These are phyloP conservation scores for Aeschynomene evenia DNA, from an alignment of 306 rosid genomes.

Conservation along the genomic window DNA sequence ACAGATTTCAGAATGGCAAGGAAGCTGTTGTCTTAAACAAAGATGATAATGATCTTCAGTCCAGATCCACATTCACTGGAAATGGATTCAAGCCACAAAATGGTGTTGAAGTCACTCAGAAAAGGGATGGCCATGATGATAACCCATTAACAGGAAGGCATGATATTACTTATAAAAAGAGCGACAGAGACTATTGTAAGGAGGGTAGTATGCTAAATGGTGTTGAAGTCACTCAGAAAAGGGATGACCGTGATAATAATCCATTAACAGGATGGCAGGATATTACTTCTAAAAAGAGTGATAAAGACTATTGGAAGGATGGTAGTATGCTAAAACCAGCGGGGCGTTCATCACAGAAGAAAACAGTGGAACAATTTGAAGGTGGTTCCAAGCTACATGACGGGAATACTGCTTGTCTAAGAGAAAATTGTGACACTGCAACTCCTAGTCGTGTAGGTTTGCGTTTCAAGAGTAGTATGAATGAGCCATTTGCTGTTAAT, in stretches of 20 bases:
- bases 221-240: constrained; percentile 40
- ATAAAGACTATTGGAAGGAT: constrained; percentile 41
- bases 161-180: constrained; percentile 40
- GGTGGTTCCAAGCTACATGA: constrained; percentile 32
- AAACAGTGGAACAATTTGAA: constrained; percentile 41
- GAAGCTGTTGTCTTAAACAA: constrained; percentile 44
- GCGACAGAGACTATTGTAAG: constrained; percentile 42
- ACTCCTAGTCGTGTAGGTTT: constrained; percentile 27
- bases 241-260: constrained; percentile 39
- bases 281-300: constrained; percentile 42
- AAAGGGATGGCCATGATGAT: constrained; percentile 44
- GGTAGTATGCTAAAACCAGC: constrained; percentile 43
- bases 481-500: constrained; percentile 43
- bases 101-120: constrained; percentile 41
- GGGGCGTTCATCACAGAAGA: constrained; percentile 46
- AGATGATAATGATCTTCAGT: constrained; percentile 42
- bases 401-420: constrained; percentile 34
- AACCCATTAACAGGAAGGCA: constrained; percentile 36
- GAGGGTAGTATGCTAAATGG: constrained; percentile 45
- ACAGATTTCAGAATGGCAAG: constrained; percentile 36
- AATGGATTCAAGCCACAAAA: constrained; percentile 39
- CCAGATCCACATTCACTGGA: constrained; percentile 38
- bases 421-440: constrained; percentile 36
- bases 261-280: constrained; percentile 40
- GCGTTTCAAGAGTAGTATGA: constrained; percentile 34